Evolutionary conservation across 2,329 filamentous ascomycete species (phyloP), one percentile per base, ranked within the genome.

Genomic region (Pseudopithomyces chartarum): DNA sequence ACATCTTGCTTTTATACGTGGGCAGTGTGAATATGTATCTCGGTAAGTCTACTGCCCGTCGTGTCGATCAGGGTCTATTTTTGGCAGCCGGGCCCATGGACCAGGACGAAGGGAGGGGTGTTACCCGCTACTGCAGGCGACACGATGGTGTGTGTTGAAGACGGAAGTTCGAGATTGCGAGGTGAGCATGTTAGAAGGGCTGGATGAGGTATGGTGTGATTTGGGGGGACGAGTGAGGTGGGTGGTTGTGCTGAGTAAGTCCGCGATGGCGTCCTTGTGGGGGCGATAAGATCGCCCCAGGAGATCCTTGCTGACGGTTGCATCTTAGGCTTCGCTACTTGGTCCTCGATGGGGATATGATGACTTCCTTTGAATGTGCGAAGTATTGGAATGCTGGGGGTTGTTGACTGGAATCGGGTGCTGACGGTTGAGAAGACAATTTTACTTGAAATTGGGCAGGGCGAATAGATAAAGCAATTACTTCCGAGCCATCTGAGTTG

Each of bases 181-280:
- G 23, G 12, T 17, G 38, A 22, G 39, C 10, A 22, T 26, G 12
- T 29, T 40, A 6, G 4, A 32, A 15, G 44, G 38, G 23, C 43
- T 20, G 17, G 22, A 17, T 54, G 7, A 15, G 23, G 52, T n/a
- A 34, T 48, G 46, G 52, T 19, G 23, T n/a, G 23, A 12, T 6
- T 22, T n/a, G 6, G 23, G 12, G 13, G 36, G 23, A 36, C 46
- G 38, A 55, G 45, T 55, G 39, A 50, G 36, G 26, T 43, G 38
- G 45, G 38, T 29, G 6, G 46, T 11, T 38, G 52, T n/a, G 52
- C 52, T 55, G 42, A 55, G 15, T 55, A 49, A 55, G 34, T 48
- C 52, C 45, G 26, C 26, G 52, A 39, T 23, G 52, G 44, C 38
- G 36, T 43, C 19, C 20, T 13, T 33, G 32, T 45, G 40, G 42